Base-by-base conservation (phyloP, 2,329 filamentous ascomycete genomes). In the Monosporascus sp. region DNA sequence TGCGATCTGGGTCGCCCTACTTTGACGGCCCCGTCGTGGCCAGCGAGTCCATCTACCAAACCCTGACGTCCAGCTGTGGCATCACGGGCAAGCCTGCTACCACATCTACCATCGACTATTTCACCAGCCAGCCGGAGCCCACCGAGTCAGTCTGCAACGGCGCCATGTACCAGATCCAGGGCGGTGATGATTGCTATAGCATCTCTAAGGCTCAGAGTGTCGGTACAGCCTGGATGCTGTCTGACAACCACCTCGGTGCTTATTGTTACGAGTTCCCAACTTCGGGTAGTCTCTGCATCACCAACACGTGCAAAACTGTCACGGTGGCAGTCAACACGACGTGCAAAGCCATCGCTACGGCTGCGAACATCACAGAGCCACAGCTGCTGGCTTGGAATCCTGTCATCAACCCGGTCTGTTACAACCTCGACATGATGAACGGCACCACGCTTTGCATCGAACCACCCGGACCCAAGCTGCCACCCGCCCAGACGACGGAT, bases 351-450 rank as follows among this genome's bases (percentile, higher is more conserved):
- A 56, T 66, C 22, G 56, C 62, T 20, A 56, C 39, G 25, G 27
- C 41, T 7, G 35, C 50, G 35, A 59, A 55, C 39, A 52, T 62
- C 31, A 63, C 57, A 5, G 49, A 52, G 8, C 24, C 60, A 9
- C 60, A 61, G 38, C 49, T 67, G 15, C 44, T 50, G 20, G 51
- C 57, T 3, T 65, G 62, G 63, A 67, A 67, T 44, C 62, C 61
- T 20, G 51, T 51, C 36, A 61, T 62, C 44, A 52, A 63, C 48
- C 24, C 36, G 2, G 55, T 49, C 38, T 64, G 62, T 36, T 56
- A 52, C 37, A 64, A 64, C 46, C 49, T 65, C n/a, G 54, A 54
- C 20, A 49, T 51, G 24, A 49, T 57, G 18, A 35, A 53, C 11
- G 60, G 62, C 39, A 44, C 53, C 27, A 45, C 60, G 41, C 50